Evolutionary conservation across 2,329 filamentous ascomycete genomes (phyloP), one percentile per base, ranked within the genome.

Genomic region (Fusarium metavorans): DNA sequence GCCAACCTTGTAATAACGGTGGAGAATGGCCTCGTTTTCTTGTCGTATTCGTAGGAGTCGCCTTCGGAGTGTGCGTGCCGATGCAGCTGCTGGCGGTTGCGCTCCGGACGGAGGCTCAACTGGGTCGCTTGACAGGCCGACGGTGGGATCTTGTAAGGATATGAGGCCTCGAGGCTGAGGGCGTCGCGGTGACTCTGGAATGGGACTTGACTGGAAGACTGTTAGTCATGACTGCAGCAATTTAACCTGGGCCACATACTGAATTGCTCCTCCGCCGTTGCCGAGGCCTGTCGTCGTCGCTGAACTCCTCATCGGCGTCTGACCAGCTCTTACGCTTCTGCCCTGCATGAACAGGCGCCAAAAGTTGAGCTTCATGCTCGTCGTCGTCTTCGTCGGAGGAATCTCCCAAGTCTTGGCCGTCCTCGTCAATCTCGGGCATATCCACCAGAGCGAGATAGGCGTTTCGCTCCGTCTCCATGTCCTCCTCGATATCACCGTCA

Each of bases 401-500:
- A 25, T 87, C 87, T 5, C 89, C 91, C 57, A 90, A 85, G 62
- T 90, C 88, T 30, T 92, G 90, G 13, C 90, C 91, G 32, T 92
- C 89, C 27, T 97, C 94, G 43, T 94, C 94, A 57, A 97, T 85
- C 56, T 97, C 94, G 1, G 95, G 96, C 95, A 99, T 98, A 72
- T 95, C 93, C 54, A 94, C 87, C 61, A 98, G 85, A n/a, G 93
- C 92, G 74, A 94, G 90, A 80, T 97, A 98, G 43, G 97, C 95
- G 68, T 94, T 92, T 76, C 91, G 89, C 83, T 98, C 95, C 1
- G 85, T 85, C 14, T 83, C 84, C 37, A 99, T 85, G 37, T 95
- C 94, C 76, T 96, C 93, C 76, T 96, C 93, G 60, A 99, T 95
- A 81, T 99, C 97, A 2, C 96, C 97, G 80, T 98, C 97, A 80